Evolutionary conservation across 768 basidiomycete species (phyloP), one percentile per base, ranked within the genome.

Genomic region (Psilocybe subaeruginosa): DNA sequence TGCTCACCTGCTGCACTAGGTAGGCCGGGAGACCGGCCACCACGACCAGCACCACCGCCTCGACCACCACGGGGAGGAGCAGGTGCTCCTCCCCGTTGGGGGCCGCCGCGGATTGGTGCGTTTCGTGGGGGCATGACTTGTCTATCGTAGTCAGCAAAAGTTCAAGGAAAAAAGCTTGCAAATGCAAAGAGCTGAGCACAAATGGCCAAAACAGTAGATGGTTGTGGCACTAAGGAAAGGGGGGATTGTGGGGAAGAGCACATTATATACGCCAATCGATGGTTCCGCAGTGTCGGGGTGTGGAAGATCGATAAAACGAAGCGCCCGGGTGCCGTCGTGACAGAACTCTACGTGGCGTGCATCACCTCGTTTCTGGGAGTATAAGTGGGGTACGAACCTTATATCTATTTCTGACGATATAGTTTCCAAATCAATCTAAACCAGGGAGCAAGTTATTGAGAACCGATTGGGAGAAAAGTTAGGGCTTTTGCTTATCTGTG

Each of bases 1-100:
- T 43, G 71, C 72, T 73, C 66, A 76, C 74, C 73, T 67, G 72
- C 72, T 58, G 65, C 73, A 70, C 72, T 66, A 58, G 69, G 64
- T 56, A 61, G 62, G 65, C 69, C 63, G 62, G 65, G 6, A 8
- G 68, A 64, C 59, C 64, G 63, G 68, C 69, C 69, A 48, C 69
- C 73, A 66, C 73, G 75, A 67, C 65, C 61, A 49, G 68, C 69
- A 68, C 71, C 75, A 61, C 72, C 70, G 46, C 72, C 62, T 52
- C 64, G 61, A 51, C 70, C 69, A 59, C 73, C 68, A 50, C 67
- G 58, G 54, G 67, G 55, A 69, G 62, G 60, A 61, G 68, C 59
- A 54, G 52, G 35, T 37, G 16, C 59, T 54, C 70, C 63, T 65
- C 65, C 70, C 57, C 66, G 54, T 11, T 59, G 62, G 55, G 60